phyloP scores from a whole-genome alignment of 1,284 basidiomycete genomes.

The Melampsora occidentalis region DNA sequence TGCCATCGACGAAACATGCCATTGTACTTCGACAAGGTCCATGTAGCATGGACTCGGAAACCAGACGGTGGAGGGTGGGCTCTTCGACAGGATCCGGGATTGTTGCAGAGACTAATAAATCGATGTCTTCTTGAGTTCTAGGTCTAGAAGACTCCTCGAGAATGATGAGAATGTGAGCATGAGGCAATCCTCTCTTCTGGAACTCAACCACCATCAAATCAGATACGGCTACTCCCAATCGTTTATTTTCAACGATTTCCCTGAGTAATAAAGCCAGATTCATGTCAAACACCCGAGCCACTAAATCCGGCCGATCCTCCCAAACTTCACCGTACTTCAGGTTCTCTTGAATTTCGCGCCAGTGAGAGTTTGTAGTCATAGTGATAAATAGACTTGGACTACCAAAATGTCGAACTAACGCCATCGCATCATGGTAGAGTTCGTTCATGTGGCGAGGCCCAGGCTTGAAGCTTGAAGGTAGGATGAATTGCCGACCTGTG shows the following conservation, averaged over 20 bases:
- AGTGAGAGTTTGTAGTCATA: constrained; percentile 48
- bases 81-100: constrained; percentile 56
- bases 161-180: constrained; percentile 59
- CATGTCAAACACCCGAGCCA: not conserved
- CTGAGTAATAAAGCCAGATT: not conserved
- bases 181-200: too few species aligned
- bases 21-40: not conserved
- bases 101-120: constrained; percentile 56
- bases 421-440: constrained; percentile 17
- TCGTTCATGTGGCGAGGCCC: constrained; percentile 1
- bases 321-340: too few species aligned
- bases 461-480: constrained; percentile 10
- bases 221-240: not conserved
- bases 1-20: not conserved
- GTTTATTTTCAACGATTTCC: not conserved
- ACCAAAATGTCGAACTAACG: not conserved
- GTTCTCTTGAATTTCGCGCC: constrained; percentile 53
- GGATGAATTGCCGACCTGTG: not conserved
- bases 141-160: constrained; percentile 53
- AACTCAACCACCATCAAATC: too few species aligned
- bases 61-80: constrained; percentile 55
- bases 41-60: constrained; percentile 39
- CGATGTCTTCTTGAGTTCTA: constrained; percentile 53
- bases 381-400: constrained; percentile 27
- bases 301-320: not conserved